These are phyloP conservation scores for Musa balbisiana DNA, from an alignment of 202 grass and related monocot genomes.

Conservation along the genomic window DNA sequence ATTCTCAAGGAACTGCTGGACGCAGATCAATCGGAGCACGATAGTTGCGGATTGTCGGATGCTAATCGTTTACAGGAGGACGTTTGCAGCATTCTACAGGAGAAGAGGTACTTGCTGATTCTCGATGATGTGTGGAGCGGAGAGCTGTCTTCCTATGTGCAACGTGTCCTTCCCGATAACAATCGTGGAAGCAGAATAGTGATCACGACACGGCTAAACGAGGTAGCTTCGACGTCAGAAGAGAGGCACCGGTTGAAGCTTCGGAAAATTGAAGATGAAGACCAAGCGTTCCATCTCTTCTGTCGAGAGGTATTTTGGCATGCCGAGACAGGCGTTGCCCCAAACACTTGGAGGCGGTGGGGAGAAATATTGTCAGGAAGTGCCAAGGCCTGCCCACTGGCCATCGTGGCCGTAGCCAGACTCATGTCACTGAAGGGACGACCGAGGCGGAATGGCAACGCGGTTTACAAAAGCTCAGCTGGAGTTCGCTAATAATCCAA, in stretches of 20 bases:
- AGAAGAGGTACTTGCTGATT: constrained; percentile 36
- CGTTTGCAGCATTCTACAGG: constrained; percentile 12
- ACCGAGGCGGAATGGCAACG: background rate
- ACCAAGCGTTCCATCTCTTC: constrained; percentile 27
- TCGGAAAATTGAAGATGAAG: background rate
- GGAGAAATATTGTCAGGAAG: constrained; percentile 21
- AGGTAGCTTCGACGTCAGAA: constrained; percentile 20
- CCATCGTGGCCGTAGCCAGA: constrained; percentile 11
- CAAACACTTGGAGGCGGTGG: background rate
- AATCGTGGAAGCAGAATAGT: constrained; percentile 28
- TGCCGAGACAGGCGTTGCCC: constrained; percentile 4
- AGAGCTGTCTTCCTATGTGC: constrained; percentile 20
- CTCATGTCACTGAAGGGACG: constrained; percentile 1
- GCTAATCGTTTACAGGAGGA: constrained; percentile 16
- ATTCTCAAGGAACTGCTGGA: background rate
- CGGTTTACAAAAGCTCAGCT: background rate
- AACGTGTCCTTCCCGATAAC: background rate
- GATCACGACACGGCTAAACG: constrained; percentile 26
- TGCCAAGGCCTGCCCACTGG: constrained; percentile 7
- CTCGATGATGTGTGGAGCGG: constrained; percentile 36
- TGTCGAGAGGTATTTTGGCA: constrained; percentile 20
- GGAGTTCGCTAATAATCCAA: background rate
- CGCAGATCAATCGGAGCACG: too few relatives aligned
- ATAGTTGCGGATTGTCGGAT: constrained; percentile 9
- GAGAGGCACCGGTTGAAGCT: background rate